Percentiles rank a stretch among this genome's conserved stretches.
phyloP scores from a whole-genome alignment of 192 early-diverging fungal species.

The Funneliformis mosseae region DNA sequence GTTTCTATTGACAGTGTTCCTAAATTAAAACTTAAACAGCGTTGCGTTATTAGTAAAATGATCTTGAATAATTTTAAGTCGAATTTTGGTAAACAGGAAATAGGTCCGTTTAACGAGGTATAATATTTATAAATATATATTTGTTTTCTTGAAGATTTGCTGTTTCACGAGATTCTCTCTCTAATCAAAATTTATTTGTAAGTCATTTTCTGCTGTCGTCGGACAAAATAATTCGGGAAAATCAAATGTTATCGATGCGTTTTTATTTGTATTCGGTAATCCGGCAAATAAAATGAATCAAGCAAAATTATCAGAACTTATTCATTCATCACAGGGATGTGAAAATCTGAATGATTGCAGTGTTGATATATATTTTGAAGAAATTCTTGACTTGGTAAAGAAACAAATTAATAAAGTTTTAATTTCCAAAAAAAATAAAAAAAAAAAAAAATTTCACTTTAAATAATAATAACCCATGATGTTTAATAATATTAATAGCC shows the following conservation, averaged over 20 bases:
- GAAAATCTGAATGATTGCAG: conserved; percentile 74
- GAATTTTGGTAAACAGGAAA: no score
- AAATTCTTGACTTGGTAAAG: conserved; percentile 79
- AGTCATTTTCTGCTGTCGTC: conserved; percentile 75
- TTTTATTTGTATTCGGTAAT: conserved; percentile 99
- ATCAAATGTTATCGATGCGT: conserved; percentile 97
- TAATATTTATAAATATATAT: neutral
- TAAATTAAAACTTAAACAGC: no score
- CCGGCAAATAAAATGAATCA: conserved; percentile 97
- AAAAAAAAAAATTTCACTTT: no score
- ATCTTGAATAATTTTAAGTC: no score
- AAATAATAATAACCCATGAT: neutral
- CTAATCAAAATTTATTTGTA: conserved; percentile 10
- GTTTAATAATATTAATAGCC: no score
- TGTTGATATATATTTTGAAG: conserved; percentile 94
- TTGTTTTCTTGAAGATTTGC: neutral
- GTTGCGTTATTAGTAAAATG: no score
- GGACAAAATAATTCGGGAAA: conserved; percentile 99
- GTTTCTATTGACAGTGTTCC: no score
- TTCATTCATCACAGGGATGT: conserved; percentile 85
- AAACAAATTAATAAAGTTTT: neutral
- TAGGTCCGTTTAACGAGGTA: no score
- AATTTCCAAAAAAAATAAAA: conserved; percentile 2
- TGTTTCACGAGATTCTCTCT: neutral
- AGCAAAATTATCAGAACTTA: conserved; percentile 91